Conservation (phyloP, 345 rosid species). For the Dipteronia sinensis region DNA sequence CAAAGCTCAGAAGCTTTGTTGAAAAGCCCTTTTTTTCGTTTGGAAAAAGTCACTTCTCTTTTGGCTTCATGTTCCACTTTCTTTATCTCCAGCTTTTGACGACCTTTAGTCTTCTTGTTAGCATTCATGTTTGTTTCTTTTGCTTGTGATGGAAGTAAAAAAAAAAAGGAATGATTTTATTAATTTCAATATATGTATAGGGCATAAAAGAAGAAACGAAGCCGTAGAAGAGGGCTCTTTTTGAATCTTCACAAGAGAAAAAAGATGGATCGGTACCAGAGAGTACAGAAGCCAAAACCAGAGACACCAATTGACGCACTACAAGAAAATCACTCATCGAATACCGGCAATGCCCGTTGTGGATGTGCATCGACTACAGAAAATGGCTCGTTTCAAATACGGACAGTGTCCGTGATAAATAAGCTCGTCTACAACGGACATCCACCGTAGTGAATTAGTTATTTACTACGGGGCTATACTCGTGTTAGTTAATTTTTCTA, state of each 20-base stretch:
- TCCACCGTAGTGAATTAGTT: too few species aligned
- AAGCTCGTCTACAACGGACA: too few species aligned
- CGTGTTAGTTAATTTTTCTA: too few species aligned
- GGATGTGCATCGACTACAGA: too few species aligned
- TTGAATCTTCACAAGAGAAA: conserved; percentile 11
- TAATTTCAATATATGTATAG: conserved; percentile 1
- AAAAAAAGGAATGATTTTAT: too few species aligned
- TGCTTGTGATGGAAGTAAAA: too few species aligned
- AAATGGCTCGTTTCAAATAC: too few species aligned
- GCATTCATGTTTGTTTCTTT: too few species aligned
- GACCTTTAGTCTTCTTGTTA: conserved; percentile 12
- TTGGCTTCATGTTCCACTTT: neutral
- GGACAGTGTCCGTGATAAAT: too few species aligned
- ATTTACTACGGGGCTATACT: too few species aligned
- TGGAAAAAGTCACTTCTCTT: conserved; percentile 45
- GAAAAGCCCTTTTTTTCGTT: conserved; percentile 46
- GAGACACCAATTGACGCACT: conserved; percentile 70
- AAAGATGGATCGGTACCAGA: conserved; percentile 80
- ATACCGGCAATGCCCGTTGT: too few species aligned
- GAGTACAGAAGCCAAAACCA: conserved; percentile 79
- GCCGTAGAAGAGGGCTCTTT: conserved; percentile 70
- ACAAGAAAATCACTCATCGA: too few species aligned
- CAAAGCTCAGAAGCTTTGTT: conserved; percentile 45
- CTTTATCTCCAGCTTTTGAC: neutral
- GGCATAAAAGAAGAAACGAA: conserved; percentile 63